phyloP scores from a whole-genome alignment of 2,329 filamentous ascomycete genomes.

The Remersonia thermophila region DNA sequence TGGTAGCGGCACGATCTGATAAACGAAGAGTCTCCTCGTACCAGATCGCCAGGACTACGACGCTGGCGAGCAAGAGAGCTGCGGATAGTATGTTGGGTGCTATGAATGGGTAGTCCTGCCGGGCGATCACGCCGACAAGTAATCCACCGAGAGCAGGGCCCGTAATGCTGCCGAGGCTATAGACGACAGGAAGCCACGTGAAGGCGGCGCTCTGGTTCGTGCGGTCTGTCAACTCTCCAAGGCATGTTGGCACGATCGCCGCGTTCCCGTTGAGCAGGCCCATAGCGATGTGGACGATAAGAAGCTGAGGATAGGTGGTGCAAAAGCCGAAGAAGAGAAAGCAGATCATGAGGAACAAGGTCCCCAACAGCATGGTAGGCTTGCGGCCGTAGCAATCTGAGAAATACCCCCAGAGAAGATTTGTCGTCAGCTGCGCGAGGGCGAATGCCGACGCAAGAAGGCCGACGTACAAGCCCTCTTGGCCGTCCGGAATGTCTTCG shows the following conservation, averaged over 20 bases:
- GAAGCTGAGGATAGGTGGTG: slow-evolving; percentile 66
- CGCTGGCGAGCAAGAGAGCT: slow-evolving; percentile 55
- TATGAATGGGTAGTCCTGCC: slow-evolving; percentile 65
- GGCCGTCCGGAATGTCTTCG: slow-evolving; percentile 57
- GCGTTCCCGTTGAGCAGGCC: slow-evolving; percentile 91
- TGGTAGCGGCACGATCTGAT: not conserved
- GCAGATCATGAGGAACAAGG: slow-evolving; percentile 66
- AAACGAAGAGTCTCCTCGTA: slow-evolving; percentile 67
- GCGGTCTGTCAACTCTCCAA: slow-evolving; percentile 89
- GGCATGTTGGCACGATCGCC: slow-evolving; percentile 80
- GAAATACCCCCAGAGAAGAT: slow-evolving; percentile 81
- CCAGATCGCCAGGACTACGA: slow-evolving; percentile 64
- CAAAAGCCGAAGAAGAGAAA: slow-evolving; percentile 85
- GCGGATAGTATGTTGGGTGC: slow-evolving; percentile 73
- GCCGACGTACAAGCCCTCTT: slow-evolving; percentile 81
- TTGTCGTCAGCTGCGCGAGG: slow-evolving; percentile 81
- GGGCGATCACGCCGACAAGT: slow-evolving; percentile 52
- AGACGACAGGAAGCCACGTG: slow-evolving; percentile 90
- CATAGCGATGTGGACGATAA: slow-evolving; percentile 80
- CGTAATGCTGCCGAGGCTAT: slow-evolving; percentile 85
- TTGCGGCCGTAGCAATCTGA: slow-evolving; percentile 71
- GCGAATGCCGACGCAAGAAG: slow-evolving; percentile 85
- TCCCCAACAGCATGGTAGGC: slow-evolving; percentile 70
- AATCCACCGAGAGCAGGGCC: slow-evolving; percentile 85
- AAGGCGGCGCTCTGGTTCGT: slow-evolving; percentile 92